phyloP scores from a whole-genome alignment of 192 early-diverging fungal genomes.

The Coemansia aciculifera region DNA sequence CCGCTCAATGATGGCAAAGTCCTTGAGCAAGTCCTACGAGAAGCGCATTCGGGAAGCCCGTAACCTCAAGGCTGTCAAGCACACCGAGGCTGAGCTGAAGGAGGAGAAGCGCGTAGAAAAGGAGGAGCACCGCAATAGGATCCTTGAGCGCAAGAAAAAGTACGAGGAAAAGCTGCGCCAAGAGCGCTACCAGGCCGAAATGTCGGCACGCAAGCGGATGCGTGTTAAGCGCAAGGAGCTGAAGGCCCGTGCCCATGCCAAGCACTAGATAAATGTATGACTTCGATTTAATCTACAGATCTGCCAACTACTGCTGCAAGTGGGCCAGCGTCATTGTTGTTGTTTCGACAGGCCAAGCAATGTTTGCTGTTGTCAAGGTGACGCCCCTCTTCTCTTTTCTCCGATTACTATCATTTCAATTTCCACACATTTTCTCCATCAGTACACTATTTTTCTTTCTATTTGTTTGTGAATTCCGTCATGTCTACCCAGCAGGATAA shows the following conservation, averaged over 20 bases:
- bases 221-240: conserved; percentile 56
- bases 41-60: conserved; percentile 37
- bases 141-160: conserved; percentile 47
- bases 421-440: neutral
- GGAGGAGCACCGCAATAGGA: conserved; percentile 26
- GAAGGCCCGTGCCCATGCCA: conserved; percentile 51
- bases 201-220: conserved; percentile 52
- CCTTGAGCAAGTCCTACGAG: conserved; percentile 37
- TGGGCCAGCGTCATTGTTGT: neutral
- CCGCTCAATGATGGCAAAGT: conserved; percentile 51
- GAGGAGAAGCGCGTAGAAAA: conserved; percentile 42
- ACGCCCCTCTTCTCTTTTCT: neutral
- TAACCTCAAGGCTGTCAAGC: conserved; percentile 30
- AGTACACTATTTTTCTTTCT: conserved; percentile 6
- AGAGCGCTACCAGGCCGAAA: conserved; percentile 40
- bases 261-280: conserved; percentile 27
- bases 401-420: neutral
- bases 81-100: conserved; percentile 35
- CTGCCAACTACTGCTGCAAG: neutral
- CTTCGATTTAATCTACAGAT: neutral
- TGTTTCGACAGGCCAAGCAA: neutral
- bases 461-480: conserved; percentile 11
- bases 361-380: neutral
- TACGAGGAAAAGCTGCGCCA: conserved; percentile 40
- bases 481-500: conserved; percentile 36